Percentiles rank a stretch among this genome's conserved stretches.
Evolutionary conservation across 2,329 filamentous ascomycete species (phyloP).

Genomic region (Ciborinia camelliae): DNA sequence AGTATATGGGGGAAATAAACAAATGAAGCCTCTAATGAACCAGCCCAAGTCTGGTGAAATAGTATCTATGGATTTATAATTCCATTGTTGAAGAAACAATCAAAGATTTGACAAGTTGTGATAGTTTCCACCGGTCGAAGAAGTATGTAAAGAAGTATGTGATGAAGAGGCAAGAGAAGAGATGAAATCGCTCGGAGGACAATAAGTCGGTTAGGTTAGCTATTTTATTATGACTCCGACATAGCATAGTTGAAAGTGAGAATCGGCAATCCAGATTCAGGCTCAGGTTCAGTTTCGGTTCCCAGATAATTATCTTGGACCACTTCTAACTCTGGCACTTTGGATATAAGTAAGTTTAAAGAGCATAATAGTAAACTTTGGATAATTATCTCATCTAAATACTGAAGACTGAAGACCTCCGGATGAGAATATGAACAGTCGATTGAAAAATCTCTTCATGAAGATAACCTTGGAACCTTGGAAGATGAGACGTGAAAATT

Average conservation of each 20-base stretch:
- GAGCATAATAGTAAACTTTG: not conserved
- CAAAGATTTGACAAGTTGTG: not conserved
- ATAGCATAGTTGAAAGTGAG: not conserved
- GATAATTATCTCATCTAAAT: not conserved
- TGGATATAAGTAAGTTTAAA: not conserved
- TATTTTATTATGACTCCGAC: not conserved
- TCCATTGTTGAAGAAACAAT: not conserved
- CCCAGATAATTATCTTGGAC: not conserved
- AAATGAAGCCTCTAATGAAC: not conserved
- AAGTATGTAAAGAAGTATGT: too few species aligned
- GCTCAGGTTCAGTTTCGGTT: too few species aligned
- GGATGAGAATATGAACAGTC: too few species aligned
- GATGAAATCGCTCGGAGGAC: too few species aligned
- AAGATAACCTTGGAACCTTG: not conserved
- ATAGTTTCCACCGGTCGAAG: not conserved
- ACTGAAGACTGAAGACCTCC: not conserved
- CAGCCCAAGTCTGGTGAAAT: not conserved
- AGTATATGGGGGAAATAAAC: not conserved
- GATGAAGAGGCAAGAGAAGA: too few species aligned
- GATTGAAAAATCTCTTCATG: not conserved
- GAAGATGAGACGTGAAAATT: not conserved
- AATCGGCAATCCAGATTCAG: not conserved
- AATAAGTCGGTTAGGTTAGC: not conserved
- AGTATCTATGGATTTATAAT: not conserved
- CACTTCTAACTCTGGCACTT: not conserved